phyloP scores from a whole-genome alignment of 495 filamentous ascomycete genomes.

The Penicillium parvum region DNA sequence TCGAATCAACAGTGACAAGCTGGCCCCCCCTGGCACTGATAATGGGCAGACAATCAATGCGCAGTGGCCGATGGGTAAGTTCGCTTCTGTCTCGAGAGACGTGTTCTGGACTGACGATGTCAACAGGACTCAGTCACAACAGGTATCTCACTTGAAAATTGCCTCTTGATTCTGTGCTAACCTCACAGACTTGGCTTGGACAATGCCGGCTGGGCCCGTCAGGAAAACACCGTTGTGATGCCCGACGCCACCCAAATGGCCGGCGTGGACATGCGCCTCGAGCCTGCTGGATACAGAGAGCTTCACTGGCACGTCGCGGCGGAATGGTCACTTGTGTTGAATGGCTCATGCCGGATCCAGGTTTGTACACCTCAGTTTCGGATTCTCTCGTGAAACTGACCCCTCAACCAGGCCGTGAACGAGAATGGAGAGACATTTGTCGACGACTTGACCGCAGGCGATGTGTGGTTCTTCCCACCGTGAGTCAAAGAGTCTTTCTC shows the following conservation, averaged over 20 bases:
- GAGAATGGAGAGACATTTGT: constrained; percentile 59
- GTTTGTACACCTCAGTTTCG: constrained; percentile 10
- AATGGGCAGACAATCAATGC: constrained; percentile 58
- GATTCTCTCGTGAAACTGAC: neutral
- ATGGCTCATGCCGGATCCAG: constrained; percentile 57
- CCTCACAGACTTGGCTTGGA: constrained; percentile 44
- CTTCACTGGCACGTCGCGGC: constrained; percentile 69
- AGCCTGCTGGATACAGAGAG: constrained; percentile 61
- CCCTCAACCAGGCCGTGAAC: constrained; percentile 45
- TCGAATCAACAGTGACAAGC: constrained; percentile 59
- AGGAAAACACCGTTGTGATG: constrained; percentile 60
- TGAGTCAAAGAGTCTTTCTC: constrained; percentile 5
- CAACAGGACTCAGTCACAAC: constrained; percentile 52
- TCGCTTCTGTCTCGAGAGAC: neutral
- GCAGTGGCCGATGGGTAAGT: constrained; percentile 63
- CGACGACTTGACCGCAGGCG: constrained; percentile 62
- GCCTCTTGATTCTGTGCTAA: neutral
- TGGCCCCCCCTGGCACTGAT: constrained; percentile 65
- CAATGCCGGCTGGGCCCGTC: constrained; percentile 63
- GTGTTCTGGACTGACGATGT: neutral
- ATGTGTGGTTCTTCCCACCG: constrained; percentile 69
- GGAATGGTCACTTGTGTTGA: constrained; percentile 64
- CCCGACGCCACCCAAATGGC: constrained; percentile 65
- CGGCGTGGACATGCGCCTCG: constrained; percentile 74
- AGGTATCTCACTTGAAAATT: constrained; percentile 23